phyloP scores from a whole-genome alignment of 352 stramenopile genomes.

The Pythium chondricola region DNA sequence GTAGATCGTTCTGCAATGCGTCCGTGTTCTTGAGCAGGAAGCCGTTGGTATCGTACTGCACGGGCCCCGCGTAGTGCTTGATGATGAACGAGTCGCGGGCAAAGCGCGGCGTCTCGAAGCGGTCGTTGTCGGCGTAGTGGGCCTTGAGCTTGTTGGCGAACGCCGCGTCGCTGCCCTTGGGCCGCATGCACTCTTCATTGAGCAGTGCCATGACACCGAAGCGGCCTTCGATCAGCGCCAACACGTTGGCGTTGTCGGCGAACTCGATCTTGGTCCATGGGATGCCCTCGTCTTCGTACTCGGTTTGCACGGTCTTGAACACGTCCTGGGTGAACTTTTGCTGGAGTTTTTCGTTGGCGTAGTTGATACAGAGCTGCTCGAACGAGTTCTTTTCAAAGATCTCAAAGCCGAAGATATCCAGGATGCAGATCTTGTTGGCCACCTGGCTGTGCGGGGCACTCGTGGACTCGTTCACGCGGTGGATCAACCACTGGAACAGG shows the following conservation, averaged over 20 bases:
- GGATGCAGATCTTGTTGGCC: slow-evolving; percentile 81
- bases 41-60: slow-evolving; percentile 90
- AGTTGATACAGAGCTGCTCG: slow-evolving; percentile 96
- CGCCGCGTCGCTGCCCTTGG: slow-evolving; percentile 78
- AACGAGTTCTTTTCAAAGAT: slow-evolving; percentile 96
- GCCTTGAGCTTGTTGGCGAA: slow-evolving; percentile 87
- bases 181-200: slow-evolving; percentile 92
- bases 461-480: slow-evolving; percentile 76
- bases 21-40: slow-evolving; percentile 98
- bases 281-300: slow-evolving; percentile 95
- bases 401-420: slow-evolving; percentile 99
- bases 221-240: slow-evolving; percentile 85
- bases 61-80: slow-evolving; percentile 94
- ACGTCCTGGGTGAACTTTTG: slow-evolving; percentile 92
- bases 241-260: slow-evolving; percentile 86
- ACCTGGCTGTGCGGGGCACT: slow-evolving; percentile 44
- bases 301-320: slow-evolving; percentile 93
- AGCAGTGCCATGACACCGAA: slow-evolving; percentile 90
- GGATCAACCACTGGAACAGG: slow-evolving; percentile 96
- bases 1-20: slow-evolving; percentile 91
- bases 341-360: slow-evolving; percentile 94
- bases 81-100: slow-evolving; percentile 91
- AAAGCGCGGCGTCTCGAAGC: slow-evolving; percentile 80
- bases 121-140: slow-evolving; percentile 85
- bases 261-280: slow-evolving; percentile 90